phyloP scores from a whole-genome alignment of 352 stramenopile species.

The Phytophthora pinifolia region DNA sequence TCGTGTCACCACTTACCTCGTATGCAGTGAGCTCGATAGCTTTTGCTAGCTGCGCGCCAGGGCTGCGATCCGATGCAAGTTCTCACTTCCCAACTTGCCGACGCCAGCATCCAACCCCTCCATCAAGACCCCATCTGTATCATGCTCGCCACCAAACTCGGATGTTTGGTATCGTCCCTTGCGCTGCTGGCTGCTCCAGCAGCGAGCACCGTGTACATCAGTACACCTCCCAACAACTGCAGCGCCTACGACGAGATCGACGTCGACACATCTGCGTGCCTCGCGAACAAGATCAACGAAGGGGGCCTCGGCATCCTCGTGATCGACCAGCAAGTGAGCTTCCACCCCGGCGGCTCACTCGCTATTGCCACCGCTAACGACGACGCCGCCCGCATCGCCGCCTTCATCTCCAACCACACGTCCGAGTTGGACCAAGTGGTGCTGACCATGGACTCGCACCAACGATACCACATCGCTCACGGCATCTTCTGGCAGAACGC shows the following conservation, averaged over 20 bases:
- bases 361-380: conserved; percentile 86
- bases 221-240: conserved; percentile 15
- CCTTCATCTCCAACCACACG: conserved; percentile 71
- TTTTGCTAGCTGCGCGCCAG: background rate
- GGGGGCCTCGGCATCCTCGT: conserved; percentile 75
- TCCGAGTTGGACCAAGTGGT: conserved; percentile 75
- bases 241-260: conserved; percentile 12
- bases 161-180: conserved; percentile 3
- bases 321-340: conserved; percentile 94
- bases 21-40: background rate
- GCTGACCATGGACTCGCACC: conserved; percentile 94
- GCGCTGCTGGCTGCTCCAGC: background rate
- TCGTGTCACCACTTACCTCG: conserved; percentile 8
- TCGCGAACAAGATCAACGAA: conserved; percentile 26
- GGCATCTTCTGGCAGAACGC: conserved; percentile 87
- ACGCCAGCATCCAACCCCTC: background rate
- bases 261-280: conserved; percentile 29
- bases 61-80: background rate
- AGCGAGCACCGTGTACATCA: conserved; percentile 13
- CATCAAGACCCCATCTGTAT: background rate
- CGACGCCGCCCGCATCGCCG: conserved; percentile 85
- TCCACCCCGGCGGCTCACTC: conserved; percentile 92
- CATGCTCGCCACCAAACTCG: conserved; percentile 15
- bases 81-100: conserved; percentile 6
- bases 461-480: conserved; percentile 93